phyloP scores from a whole-genome alignment of 768 basidiomycete genomes.

The Lactifluus echinatus region DNA sequence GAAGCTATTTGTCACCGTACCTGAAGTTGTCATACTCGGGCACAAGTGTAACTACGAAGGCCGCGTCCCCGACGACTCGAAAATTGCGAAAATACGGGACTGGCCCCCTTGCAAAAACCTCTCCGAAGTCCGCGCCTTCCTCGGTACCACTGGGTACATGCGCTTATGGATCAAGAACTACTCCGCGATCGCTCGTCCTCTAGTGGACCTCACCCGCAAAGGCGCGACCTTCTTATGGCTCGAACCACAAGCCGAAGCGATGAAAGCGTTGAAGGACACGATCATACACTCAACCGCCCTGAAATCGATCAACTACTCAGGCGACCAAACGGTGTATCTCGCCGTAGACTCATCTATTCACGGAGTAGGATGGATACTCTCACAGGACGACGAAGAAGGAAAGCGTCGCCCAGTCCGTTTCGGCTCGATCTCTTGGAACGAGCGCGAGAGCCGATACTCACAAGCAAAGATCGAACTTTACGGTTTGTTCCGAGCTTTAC shows the following conservation, averaged over 20 bases:
- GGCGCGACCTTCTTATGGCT: not conserved
- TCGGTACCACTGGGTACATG: conserved; percentile 20
- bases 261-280: not conserved
- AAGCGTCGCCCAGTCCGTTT: conserved; percentile 27
- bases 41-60: too few relatives aligned
- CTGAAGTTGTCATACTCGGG: too few relatives aligned
- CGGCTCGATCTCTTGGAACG: too few relatives aligned
- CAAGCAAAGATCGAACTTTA: too few relatives aligned
- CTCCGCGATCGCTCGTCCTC: too few relatives aligned
- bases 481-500: too few relatives aligned
- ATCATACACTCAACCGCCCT: conserved; percentile 14
- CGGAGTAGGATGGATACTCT: conserved; percentile 24
- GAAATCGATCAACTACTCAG: too few relatives aligned
- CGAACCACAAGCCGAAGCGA: not conserved
- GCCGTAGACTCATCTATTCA: conserved; percentile 25
- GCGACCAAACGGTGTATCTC: too few relatives aligned
- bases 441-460: too few relatives aligned
- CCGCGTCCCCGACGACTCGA: conserved; percentile 26
- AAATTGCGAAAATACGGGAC: conserved; percentile 25
- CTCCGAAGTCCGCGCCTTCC: conserved; percentile 25
- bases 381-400: conserved; percentile 21
- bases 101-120: conserved; percentile 21
- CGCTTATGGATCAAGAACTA: conserved; percentile 21
- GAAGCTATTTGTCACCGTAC: too few relatives aligned
- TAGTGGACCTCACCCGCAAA: too few relatives aligned